Evolutionary conservation across 352 stramenopile genomes (phyloP).

Genomic region (Phytophthora fragariaefolia): DNA sequence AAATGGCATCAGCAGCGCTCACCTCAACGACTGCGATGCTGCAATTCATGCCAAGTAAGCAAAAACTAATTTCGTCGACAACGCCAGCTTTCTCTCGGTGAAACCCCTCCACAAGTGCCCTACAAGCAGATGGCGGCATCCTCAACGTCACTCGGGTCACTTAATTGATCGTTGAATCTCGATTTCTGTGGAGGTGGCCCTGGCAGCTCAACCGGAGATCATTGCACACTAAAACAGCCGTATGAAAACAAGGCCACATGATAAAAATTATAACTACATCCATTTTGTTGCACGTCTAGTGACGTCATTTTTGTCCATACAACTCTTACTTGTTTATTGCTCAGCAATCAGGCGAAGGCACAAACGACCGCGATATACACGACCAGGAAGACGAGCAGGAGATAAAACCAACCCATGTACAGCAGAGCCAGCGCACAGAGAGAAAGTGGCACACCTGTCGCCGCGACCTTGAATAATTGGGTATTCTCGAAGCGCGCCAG

Average conservation of each 20-base stretch:
- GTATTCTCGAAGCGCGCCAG: background rate
- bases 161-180: too few species aligned
- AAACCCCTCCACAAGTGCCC: background rate
- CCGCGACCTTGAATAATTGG: background rate
- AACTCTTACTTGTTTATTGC: background rate
- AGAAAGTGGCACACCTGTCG: background rate
- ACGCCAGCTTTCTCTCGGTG: too few species aligned
- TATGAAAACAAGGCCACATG: too few species aligned
- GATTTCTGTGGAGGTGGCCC: too few species aligned
- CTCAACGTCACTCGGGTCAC: too few species aligned
- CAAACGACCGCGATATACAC: background rate
- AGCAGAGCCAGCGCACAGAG: constrained; percentile 2
- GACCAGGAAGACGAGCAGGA: background rate
- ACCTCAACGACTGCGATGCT: background rate
- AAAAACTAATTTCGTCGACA: too few species aligned
- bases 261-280: too few species aligned
- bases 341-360: background rate
- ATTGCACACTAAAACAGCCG: too few species aligned
- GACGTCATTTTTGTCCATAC: too few species aligned
- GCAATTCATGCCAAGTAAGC: background rate
- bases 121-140: too few species aligned
- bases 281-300: too few species aligned
- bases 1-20: background rate
- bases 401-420: constrained; percentile 11
- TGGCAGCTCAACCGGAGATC: too few species aligned